A percentile compares a stretch with the other conserved stretches of the same genome.
Conservation (phyloP, 768 basidiomycete genomes). For the Lactarius tabidus region DNA sequence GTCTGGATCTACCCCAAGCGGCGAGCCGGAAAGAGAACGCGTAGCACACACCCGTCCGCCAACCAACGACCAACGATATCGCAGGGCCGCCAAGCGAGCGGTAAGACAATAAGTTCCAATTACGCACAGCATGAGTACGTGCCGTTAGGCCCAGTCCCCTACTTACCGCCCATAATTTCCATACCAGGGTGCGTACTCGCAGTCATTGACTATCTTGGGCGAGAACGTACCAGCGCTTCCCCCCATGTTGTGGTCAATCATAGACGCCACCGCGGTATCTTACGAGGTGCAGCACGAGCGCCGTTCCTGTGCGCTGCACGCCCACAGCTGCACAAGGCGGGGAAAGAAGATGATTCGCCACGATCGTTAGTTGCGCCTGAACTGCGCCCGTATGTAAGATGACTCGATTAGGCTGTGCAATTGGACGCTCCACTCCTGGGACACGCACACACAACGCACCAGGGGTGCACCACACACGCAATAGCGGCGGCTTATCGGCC, state of each 20-base stretch:
- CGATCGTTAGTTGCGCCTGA: slow-evolving; percentile 12
- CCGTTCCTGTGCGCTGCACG: not conserved
- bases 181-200: slow-evolving; percentile 4
- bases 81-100: not conserved
- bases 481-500: slow-evolving; percentile 3
- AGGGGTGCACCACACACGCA: too few species aligned
- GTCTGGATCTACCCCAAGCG: not conserved
- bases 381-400: not conserved
- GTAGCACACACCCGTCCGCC: not conserved
- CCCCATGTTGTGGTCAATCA: not conserved
- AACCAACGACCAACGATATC: not conserved
- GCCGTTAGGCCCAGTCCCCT: not conserved
- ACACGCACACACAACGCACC: not conserved
- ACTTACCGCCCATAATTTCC: slow-evolving; percentile 13
- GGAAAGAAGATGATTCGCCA: slow-evolving; percentile 4
- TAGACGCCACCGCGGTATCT: slow-evolving; percentile 5
- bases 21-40: not conserved
- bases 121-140: slow-evolving; percentile 20
- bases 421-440: not conserved
- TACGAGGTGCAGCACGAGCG: not conserved
- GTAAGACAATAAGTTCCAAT: not conserved
- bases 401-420: not conserved
- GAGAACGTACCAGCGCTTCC: slow-evolving; percentile 19
- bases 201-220: slow-evolving; percentile 6
- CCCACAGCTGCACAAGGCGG: not conserved